phyloP scores from a whole-genome alignment of 1,139 yeast genomes.

The Taiozyma sp. region DNA sequence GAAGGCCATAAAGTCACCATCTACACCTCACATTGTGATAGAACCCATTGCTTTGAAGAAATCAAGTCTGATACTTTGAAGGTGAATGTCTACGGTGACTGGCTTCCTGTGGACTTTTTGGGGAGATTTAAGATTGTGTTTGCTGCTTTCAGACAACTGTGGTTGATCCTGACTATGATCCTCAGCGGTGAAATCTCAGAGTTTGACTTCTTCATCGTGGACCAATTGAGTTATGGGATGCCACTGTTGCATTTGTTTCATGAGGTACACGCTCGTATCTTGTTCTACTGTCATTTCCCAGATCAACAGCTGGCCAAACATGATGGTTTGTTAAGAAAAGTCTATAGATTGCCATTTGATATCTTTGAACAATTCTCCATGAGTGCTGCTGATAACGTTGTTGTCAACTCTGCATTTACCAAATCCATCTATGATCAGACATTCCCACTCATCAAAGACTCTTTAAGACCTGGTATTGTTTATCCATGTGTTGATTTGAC shows the following conservation, averaged over 20 bases:
- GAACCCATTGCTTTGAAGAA: conserved; percentile 85
- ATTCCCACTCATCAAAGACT: conserved; percentile 35
- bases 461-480: conserved; percentile 58
- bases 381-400: conserved; percentile 66
- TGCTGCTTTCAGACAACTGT: conserved; percentile 80
- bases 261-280: conserved; percentile 33
- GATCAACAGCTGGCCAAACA: conserved; percentile 74
- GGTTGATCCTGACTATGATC: conserved; percentile 48
- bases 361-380: conserved; percentile 76
- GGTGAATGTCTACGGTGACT: conserved; percentile 76
- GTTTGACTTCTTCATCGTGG: conserved; percentile 75
- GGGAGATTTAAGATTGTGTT: conserved; percentile 74
- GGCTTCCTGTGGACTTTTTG: conserved; percentile 61
- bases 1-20: conserved; percentile 61
- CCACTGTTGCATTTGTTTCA: conserved; percentile 62
- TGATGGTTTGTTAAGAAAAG: conserved; percentile 44
- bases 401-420: conserved; percentile 87
- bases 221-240: conserved; percentile 81
- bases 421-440: conserved; percentile 60
- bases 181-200: conserved; percentile 39
- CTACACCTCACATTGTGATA: conserved; percentile 88
- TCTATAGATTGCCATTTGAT: conserved; percentile 83
- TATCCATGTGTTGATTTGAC: conserved; percentile 79
- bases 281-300: conserved; percentile 96
- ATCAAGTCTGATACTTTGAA: conserved; percentile 49